A percentile compares a stretch with the other conserved stretches of the same genome.
phyloP scores from a whole-genome alignment of 2,329 filamentous ascomycete species.

The Byssoonygena ceratinophila region DNA sequence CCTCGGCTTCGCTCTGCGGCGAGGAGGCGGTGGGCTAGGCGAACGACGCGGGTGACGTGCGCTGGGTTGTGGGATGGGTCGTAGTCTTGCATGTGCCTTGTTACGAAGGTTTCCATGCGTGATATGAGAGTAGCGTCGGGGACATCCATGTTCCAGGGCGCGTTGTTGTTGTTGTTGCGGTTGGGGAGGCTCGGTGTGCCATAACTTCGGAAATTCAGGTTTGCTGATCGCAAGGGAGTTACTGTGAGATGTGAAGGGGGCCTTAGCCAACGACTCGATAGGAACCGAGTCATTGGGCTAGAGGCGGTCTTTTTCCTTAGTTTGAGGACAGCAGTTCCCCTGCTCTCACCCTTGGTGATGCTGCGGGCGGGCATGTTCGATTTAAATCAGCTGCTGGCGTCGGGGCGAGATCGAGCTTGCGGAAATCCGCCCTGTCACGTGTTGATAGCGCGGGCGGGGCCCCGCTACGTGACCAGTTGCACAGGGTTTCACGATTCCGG shows the following conservation, averaged over 20 bases:
- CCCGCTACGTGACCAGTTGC: too few relatives aligned
- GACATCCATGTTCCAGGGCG: neutral
- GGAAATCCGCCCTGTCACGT: too few relatives aligned
- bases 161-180: neutral
- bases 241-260: neutral
- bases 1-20: constrained; percentile 33
- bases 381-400: too few relatives aligned
- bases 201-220: neutral
- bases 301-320: too few relatives aligned
- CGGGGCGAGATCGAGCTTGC: too few relatives aligned
- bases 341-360: too few relatives aligned
- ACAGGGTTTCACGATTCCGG: too few relatives aligned
- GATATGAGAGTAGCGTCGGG: constrained; percentile 42
- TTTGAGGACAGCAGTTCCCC: too few relatives aligned
- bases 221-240: neutral
- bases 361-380: too few relatives aligned
- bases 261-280: neutral
- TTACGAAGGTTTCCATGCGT: constrained; percentile 52
- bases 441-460: too few relatives aligned
- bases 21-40: constrained; percentile 59
- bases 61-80: constrained; percentile 55
- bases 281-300: neutral
- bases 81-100: constrained; percentile 56
- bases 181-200: too few relatives aligned
- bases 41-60: constrained; percentile 56